Evolutionary conservation across 805 yeast genomes (phyloP).

Genomic region (Metschnikowia lunata): DNA sequence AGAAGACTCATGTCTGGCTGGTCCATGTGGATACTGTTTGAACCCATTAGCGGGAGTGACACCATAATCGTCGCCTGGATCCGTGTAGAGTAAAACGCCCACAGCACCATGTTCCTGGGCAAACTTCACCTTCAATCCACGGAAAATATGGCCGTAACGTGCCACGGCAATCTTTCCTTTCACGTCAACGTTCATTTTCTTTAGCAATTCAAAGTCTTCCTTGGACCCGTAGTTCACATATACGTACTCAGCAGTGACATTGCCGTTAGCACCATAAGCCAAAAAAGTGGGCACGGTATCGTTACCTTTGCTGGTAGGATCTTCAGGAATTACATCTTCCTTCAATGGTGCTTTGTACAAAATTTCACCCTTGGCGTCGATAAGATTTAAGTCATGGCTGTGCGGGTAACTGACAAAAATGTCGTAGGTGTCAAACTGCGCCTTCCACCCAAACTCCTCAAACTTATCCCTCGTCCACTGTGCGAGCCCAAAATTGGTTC

Average conservation of each 20-base stretch:
- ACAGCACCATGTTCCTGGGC: conserved; percentile 61
- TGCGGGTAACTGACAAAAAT: conserved; percentile 51
- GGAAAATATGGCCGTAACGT: conserved; percentile 47
- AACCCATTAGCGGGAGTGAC: conserved; percentile 53
- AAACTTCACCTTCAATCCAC: conserved; percentile 55
- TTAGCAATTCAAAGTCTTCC: conserved; percentile 49
- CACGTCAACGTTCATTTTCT: conserved; percentile 38
- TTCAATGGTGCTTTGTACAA: conserved; percentile 46
- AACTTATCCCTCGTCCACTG: conserved; percentile 59
- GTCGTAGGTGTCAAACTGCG: conserved; percentile 52
- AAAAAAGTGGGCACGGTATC: conserved; percentile 56
- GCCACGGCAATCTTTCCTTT: conserved; percentile 56
- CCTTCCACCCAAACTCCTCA: conserved; percentile 50
- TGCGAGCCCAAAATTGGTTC: conserved; percentile 41
- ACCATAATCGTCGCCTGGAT: conserved; percentile 62
- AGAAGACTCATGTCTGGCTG: conserved; percentile 58
- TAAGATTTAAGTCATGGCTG: conserved; percentile 42
- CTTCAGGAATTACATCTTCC: conserved; percentile 46
- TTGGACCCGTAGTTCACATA: conserved; percentile 58
- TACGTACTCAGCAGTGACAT: conserved; percentile 50
- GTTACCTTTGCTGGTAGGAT: conserved; percentile 34
- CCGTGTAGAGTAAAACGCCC: conserved; percentile 62
- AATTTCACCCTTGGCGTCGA: conserved; percentile 28
- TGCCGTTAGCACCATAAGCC: conserved; percentile 63
- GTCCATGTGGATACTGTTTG: conserved; percentile 57